Evolutionary conservation across 768 basidiomycete genomes (phyloP).

Genomic region (Boletus edulis): DNA sequence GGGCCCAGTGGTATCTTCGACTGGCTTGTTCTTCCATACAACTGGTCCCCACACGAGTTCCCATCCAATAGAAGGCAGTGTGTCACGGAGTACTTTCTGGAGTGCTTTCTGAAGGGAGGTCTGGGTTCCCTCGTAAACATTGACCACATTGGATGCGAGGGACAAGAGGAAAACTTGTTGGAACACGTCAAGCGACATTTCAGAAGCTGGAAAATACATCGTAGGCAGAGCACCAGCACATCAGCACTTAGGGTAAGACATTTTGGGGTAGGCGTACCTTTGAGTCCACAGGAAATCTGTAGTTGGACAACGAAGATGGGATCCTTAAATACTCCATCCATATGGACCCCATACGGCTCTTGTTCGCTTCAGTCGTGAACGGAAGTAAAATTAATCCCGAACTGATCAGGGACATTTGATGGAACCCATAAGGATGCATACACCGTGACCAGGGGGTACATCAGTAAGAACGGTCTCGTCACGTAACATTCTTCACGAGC

Average conservation of each 20-base stretch:
- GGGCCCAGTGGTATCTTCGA: background rate
- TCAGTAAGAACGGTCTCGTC: no score
- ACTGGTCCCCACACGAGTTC: slow-evolving; percentile 12
- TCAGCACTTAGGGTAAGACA: background rate
- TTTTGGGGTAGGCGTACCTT: background rate
- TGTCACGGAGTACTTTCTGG: background rate
- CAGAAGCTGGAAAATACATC: background rate
- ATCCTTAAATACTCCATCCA: background rate
- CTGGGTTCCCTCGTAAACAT: background rate
- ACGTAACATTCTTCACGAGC: no score
- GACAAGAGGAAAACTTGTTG: slow-evolving; percentile 17
- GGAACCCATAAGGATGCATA: no score
- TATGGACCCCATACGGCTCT: background rate
- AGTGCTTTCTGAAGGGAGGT: background rate
- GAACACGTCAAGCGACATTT: slow-evolving; percentile 14
- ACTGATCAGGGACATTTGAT: no score
- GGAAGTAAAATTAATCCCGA: background rate
- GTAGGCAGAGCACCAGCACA: background rate
- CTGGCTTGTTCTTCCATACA: slow-evolving; percentile 13
- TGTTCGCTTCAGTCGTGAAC: background rate
- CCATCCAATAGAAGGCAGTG: background rate
- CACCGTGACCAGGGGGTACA: no score
- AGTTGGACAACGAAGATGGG: background rate
- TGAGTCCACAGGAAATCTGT: background rate
- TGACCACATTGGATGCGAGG: background rate